A percentile compares a stretch with the other conserved stretches of the same genome.
These are phyloP conservation scores for Mortierella sp. DNA, from an alignment of 371 early-diverging fungal species.

Conservation along the genomic window DNA sequence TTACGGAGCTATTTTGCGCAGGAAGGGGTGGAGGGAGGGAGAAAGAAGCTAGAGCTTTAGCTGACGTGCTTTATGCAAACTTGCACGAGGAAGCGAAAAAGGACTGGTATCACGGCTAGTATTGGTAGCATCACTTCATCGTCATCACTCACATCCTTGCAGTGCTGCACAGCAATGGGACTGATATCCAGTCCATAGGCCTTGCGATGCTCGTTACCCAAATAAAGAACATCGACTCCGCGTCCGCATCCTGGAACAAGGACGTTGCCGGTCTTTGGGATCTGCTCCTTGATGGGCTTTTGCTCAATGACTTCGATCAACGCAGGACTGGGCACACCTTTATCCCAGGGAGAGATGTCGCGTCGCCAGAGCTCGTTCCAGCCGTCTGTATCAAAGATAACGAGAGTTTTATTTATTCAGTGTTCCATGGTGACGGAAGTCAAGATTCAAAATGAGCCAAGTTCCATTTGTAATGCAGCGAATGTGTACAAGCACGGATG, in stretches of 20 bases:
- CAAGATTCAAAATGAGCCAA: too few relatives aligned
- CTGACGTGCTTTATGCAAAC: too few relatives aligned
- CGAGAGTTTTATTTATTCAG: too few relatives aligned
- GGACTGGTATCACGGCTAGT: too few relatives aligned
- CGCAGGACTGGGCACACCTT: conserved; percentile 71
- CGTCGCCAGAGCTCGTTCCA: conserved; percentile 72
- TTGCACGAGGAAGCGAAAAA: too few relatives aligned
- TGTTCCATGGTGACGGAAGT: too few relatives aligned
- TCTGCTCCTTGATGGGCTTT: conserved; percentile 59
- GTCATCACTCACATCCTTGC: conserved; percentile 37
- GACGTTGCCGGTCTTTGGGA: conserved; percentile 68
- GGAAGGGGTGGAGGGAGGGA: not conserved
- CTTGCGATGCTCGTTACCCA: conserved; percentile 67
- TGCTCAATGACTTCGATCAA: conserved; percentile 70
- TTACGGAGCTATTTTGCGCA: conserved; percentile 46
- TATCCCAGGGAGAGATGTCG: conserved; percentile 72
- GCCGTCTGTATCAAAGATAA: conserved; percentile 18
- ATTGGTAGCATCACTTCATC: too few relatives aligned
- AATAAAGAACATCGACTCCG: conserved; percentile 82
- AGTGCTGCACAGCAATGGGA: conserved; percentile 68
- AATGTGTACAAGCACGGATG: too few relatives aligned
- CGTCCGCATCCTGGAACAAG: conserved; percentile 91
- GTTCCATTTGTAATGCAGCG: too few relatives aligned
- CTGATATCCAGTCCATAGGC: conserved; percentile 81
- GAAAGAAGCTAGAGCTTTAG: not conserved